A percentile compares a stretch with the other conserved stretches of the same genome.
Evolutionary conservation across 345 rosid species (phyloP).

Genomic region (Moringa oleifera): DNA sequence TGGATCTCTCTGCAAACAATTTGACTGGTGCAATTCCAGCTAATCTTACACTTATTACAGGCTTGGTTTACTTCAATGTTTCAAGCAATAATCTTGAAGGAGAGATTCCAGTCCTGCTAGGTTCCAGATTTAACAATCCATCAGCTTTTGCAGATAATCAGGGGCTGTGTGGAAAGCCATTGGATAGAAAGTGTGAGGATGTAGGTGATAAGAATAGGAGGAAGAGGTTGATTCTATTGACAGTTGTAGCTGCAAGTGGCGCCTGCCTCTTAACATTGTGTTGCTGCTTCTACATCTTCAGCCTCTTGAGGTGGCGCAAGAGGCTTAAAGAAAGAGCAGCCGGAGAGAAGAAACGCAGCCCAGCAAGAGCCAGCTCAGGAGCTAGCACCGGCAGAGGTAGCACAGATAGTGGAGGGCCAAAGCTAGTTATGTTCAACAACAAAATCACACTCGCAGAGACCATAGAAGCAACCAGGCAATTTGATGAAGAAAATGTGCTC

Average conservation of each 20-base stretch:
- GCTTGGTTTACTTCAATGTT: constrained; percentile 62
- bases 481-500: constrained; percentile 90
- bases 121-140: constrained; percentile 53
- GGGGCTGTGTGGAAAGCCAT: constrained; percentile 71
- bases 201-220: constrained; percentile 34
- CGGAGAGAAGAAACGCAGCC: constrained; percentile 86
- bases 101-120: constrained; percentile 54
- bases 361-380: constrained; percentile 75
- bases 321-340: constrained; percentile 57
- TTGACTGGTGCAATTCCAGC: constrained; percentile 69
- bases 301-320: constrained; percentile 82
- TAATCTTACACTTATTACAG: constrained; percentile 37
- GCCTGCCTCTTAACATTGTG: constrained; percentile 55
- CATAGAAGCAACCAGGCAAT: constrained; percentile 77
- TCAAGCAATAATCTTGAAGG: constrained; percentile 71
- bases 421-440: constrained; percentile 90
- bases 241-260: constrained; percentile 49
- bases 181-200: constrained; percentile 40
- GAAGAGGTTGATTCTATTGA: constrained; percentile 54
- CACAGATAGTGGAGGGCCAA: constrained; percentile 79
- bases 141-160: constrained; percentile 52
- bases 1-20: constrained; percentile 81
- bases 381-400: constrained; percentile 78
- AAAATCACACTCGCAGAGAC: constrained; percentile 86
- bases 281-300: constrained; percentile 81